Percentiles rank a stretch among this genome's conserved stretches.
Evolutionary conservation across 768 basidiomycete genomes (phyloP).

Genomic region (Tremella yokohamensis): DNA sequence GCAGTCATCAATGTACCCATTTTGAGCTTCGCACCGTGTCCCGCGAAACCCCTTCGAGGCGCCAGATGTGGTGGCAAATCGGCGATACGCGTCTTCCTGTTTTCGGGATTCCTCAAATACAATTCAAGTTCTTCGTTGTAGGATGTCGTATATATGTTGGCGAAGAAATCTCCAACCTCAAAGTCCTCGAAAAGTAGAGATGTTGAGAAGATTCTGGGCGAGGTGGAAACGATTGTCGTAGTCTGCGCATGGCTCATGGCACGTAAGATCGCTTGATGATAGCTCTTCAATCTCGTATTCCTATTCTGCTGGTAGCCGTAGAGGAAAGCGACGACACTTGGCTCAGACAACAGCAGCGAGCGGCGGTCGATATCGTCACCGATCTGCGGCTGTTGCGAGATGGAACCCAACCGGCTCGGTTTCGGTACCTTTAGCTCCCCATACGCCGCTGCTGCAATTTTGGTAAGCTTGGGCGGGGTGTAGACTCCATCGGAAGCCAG

Average conservation of each 20-base stretch:
- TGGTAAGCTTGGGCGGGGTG: not conserved
- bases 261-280: constrained; percentile 29
- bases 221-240: constrained; percentile 56
- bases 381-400: not conserved
- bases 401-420: not conserved
- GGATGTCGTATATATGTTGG: constrained; percentile 60
- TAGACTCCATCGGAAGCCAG: constrained; percentile 11
- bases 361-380: constrained; percentile 13
- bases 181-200: constrained; percentile 64
- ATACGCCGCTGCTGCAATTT: not conserved
- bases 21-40: constrained; percentile 60
- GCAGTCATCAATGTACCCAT: constrained; percentile 63
- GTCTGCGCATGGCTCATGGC: constrained; percentile 40
- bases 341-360: constrained; percentile 57
- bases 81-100: constrained; percentile 57
- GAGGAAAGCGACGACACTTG: constrained; percentile 65
- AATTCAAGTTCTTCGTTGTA: constrained; percentile 61
- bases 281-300: constrained; percentile 59
- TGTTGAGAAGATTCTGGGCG: constrained; percentile 61
- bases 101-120: constrained; percentile 57
- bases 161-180: constrained; percentile 64
- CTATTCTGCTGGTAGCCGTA: constrained; percentile 73
- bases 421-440: not conserved
- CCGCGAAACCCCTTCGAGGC: constrained; percentile 59
- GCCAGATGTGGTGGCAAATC: constrained; percentile 59